A percentile compares a stretch with the other conserved stretches of the same genome.
Conservation (phyloP, 768 basidiomycete species). For the Hypholoma fasciculare region DNA sequence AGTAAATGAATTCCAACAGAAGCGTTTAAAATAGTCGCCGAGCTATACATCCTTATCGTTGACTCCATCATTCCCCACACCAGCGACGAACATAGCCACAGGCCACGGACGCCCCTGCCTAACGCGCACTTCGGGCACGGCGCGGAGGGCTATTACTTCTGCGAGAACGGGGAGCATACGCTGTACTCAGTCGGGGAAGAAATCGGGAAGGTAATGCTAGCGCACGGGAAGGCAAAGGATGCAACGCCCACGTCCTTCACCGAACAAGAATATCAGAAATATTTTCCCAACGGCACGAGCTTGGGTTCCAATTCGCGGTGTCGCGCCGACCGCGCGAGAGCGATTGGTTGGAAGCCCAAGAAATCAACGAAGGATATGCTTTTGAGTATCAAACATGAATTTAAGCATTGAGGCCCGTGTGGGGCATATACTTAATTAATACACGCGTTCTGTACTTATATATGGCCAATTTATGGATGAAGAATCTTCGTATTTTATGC, state of each 20-base stretch:
- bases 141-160: constrained; percentile 55
- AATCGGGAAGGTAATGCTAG: constrained; percentile 38
- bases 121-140: constrained; percentile 39
- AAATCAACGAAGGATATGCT: constrained; percentile 51
- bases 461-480: too few species aligned
- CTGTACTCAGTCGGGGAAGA: constrained; percentile 42
- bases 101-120: constrained; percentile 18
- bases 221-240: constrained; percentile 33
- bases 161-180: constrained; percentile 48
- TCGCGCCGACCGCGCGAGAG: constrained; percentile 38
- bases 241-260: constrained; percentile 46
- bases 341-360: constrained; percentile 54
- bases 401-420: constrained; percentile 22
- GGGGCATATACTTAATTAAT: too few species aligned
- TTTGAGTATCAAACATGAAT: constrained; percentile 45
- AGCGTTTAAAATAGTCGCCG: constrained; percentile 30
- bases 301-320: constrained; percentile 45
- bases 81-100: constrained; percentile 17
- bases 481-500: too few species aligned
- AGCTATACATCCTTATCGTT: constrained; percentile 45
- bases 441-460: too few species aligned
- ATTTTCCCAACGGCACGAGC: constrained; percentile 34
- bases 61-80: constrained; percentile 28
- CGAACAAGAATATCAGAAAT: constrained; percentile 38
- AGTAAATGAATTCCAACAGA: neutral